Evolutionary conservation across 2,329 filamentous ascomycete genomes (phyloP), one percentile per base, ranked within the genome.

Genomic region (Chaetomium strumarium): DNA sequence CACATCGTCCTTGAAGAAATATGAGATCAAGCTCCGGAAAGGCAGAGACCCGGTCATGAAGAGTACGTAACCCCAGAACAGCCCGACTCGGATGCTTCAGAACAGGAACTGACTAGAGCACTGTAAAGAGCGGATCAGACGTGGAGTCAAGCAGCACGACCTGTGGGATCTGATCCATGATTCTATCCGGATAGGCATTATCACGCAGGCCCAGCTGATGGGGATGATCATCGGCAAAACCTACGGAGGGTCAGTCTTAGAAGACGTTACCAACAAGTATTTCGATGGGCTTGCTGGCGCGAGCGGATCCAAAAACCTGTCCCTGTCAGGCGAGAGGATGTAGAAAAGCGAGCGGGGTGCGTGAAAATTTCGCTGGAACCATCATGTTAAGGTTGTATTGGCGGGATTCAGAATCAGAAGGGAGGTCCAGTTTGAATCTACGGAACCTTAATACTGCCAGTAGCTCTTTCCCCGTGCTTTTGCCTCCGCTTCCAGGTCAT

Each of bases 21-120:
- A 64, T 43, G 59, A 62, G 39, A 65, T 66, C 53, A 65, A 63
- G 40, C 44, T 64, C 5, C 55, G 59, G 4, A 66, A 66, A 46
- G 60, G 58, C 13, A 56, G 57, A 30, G 59, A 63, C 46, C 29
- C 46, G 5, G 59, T 59, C 13, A 60, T 62, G 56, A 63, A 62
- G 46, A 64, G 64, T 64, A 38, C 50, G n/a, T 30, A 19, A n/a
- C n/a, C n/a, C n/a, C n/a, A n/a, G n/a, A n/a, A n/a, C n/a, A n/a
- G n/a, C 34, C 14, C 16, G 16, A 44, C 13, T 31, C n/a, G 13
- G 20, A 8, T 12, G 5, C 24, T 16, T 13, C 31, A n/a, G 11
- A 11, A 10, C 19, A 13, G 12, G 24, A 47, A 24, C 24, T 24
- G 11, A n/a, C 6, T 43, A 17, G 20, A 41, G 39, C 20, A 3